Conservation (phyloP, 2,329 filamentous ascomycete genomes). For the Exophiala alcalophila region DNA sequence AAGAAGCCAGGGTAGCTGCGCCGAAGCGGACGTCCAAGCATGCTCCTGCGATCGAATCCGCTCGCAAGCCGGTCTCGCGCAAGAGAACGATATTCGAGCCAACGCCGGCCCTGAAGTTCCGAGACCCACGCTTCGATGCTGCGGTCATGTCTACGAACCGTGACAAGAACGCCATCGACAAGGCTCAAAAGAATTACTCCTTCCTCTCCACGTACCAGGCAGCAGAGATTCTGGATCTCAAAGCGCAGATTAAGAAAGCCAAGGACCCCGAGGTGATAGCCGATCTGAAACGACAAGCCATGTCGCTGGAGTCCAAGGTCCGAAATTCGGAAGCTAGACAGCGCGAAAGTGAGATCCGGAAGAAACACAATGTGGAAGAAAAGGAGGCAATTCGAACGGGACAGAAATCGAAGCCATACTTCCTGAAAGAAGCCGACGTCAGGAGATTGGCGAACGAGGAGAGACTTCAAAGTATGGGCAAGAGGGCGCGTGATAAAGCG, state of each 20-base stretch:
- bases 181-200: slow-evolving; percentile 70
- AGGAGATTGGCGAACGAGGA: slow-evolving; percentile 81
- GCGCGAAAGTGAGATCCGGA: slow-evolving; percentile 64
- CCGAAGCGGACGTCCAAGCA: slow-evolving; percentile 69
- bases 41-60: slow-evolving; percentile 78
- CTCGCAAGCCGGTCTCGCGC: slow-evolving; percentile 78
- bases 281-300: slow-evolving; percentile 67
- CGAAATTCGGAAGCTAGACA: slow-evolving; percentile 69
- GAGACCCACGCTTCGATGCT: slow-evolving; percentile 87
- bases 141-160: slow-evolving; percentile 44
- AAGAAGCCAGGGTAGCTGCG: slow-evolving; percentile 36
- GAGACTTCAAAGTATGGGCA: slow-evolving; percentile 78
- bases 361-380: slow-evolving; percentile 76
- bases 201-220: slow-evolving; percentile 86
- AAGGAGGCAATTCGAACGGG: slow-evolving; percentile 81
- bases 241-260: slow-evolving; percentile 62
- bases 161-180: slow-evolving; percentile 42
- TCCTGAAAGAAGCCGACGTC: slow-evolving; percentile 86
- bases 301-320: slow-evolving; percentile 74
- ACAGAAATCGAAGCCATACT: slow-evolving; percentile 77
- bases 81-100: slow-evolving; percentile 68
- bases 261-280: slow-evolving; percentile 67
- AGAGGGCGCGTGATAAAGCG: slow-evolving; percentile 75
- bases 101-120: slow-evolving; percentile 56
- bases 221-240: slow-evolving; percentile 75